Base-by-base conservation (phyloP, 208 protist species). In the Acanthamoeba lenticulata region DNA sequence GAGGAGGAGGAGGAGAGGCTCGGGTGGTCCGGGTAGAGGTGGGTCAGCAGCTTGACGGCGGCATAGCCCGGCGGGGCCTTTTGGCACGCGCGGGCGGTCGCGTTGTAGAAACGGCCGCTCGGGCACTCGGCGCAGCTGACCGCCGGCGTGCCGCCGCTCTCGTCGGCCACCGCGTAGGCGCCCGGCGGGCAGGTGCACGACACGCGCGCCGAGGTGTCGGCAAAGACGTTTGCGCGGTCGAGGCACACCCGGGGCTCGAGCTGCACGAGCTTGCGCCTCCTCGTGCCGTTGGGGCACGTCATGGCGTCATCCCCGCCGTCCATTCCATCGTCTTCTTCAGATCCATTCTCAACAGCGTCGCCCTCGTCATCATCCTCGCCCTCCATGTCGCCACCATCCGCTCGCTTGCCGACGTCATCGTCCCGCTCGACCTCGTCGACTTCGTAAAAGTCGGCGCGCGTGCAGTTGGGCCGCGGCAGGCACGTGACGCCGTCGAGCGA, bases 11-110 rank as follows among this genome's bases (percentile, higher is more conserved):
- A n/a, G n/a, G n/a, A n/a, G n/a, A 69, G 55, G 83, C 83, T 90
- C 17, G 83, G 83, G 27, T 90, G 83, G 36, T 90, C 83, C 24
- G 83, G 34, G 17, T 90, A 90, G n/a, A 90, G 36, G 83, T 52
- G 62, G 45, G 83, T 90, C 6, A 5, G 45, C 29, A 69, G 55
- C 55, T 90, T 90, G 2, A 67, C 83, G 34, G 83, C 83, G 13
- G 83, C 83, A 32, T 45, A 69, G 13, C 83, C 83, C 11, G 55
- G 34, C 9, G 83, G 83, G 7, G 83, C 83, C 24, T 49, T 45
- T n/a, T 69, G 27, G 40, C 83, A 90, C 13, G 40, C 45, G 11
- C 19, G 32, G 9, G 83, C 40, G 9, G n/a, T 90, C 29, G 45
- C 6, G 27, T 62, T 90, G 83, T 90, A 90, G 55, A 69, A 90